Base-by-base conservation (phyloP, 2,329 filamentous ascomycete species). In the Fusarium sp. region DNA sequence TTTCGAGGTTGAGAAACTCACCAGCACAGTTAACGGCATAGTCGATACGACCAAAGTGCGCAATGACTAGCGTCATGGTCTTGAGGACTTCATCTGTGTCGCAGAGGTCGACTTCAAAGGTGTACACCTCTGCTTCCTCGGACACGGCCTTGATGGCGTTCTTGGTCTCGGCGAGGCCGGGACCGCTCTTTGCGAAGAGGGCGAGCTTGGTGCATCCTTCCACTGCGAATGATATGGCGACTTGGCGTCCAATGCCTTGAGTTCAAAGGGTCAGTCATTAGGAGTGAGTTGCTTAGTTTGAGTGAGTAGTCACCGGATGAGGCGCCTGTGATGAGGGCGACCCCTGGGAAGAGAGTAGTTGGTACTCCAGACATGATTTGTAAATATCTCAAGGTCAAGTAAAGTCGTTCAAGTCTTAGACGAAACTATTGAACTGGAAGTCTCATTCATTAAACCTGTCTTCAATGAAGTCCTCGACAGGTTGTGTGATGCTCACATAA, bases 1-100 rank as follows among this genome's bases (percentile, higher is more conserved):
- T 7, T 6, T 22, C n/a, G n/a, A 43, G 4, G 9, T 18, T 2
- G 22, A 16, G 13, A 5, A 13, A 69, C 69, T 39, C 57, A 83
- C 82, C 85, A 27, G 85, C 86, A 67, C 81, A 83, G 76, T 87
- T 87, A 39, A 85, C 82, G 20, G 83, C 83, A 76, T 87, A 87
- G 76, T 87, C 85, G 18, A 87, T 81, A 6, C 85, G 78, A 0
- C 83, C 83, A 64, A 84, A 85, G 16, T 77, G 72, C 2, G 75
- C 68, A 5, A 84, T 79, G 4, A 80, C 77, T 59, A 73, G 64
- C 5, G 79, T 77, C 60, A 87, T 77, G 11, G 83, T 79, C 5
- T 62, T 62, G 6, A 81, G 68, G 10, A 87, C 78, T 6, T 84
- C 77, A 1, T 77, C 73, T 31, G 83, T 81, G 16, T 80, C 72